A percentile compares a stretch with the other conserved stretches of the same genome.
phyloP scores from a whole-genome alignment of 179 eudicot genomes.

The Drosera spatulata region DNA sequence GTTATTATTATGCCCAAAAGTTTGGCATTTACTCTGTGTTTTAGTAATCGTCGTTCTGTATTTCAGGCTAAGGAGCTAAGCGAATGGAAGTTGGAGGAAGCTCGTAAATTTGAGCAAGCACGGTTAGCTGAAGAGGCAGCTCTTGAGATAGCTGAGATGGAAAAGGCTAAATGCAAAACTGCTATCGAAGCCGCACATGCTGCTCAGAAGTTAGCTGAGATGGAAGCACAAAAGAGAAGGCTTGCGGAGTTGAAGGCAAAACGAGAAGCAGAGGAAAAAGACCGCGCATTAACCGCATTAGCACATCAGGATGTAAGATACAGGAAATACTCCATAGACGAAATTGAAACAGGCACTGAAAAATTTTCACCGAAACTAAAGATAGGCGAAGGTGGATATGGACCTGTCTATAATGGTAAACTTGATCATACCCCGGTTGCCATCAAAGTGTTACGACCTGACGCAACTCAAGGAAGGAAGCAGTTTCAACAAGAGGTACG shows the following conservation, averaged over 20 bases:
- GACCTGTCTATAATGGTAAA: slow-evolving; percentile 31
- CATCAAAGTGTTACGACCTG: slow-evolving; percentile 35
- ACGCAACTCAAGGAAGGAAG: slow-evolving; percentile 41
- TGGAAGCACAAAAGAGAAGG: slow-evolving; percentile 30
- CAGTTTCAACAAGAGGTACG: slow-evolving; percentile 46
- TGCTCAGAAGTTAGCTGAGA: slow-evolving; percentile 28
- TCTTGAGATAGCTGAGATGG: slow-evolving; percentile 21
- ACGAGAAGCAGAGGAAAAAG: slow-evolving; percentile 25
- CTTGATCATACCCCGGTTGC: slow-evolving; percentile 45
- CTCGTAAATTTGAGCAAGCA: slow-evolving; percentile 18
- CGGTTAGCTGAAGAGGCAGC: slow-evolving; percentile 20
- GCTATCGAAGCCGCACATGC: slow-evolving; percentile 43
- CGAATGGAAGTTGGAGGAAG: slow-evolving; percentile 27
- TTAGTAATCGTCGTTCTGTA: no score
- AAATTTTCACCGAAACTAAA: slow-evolving; percentile 16
- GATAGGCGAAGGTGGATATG: slow-evolving; percentile 45
- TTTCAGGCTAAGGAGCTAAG: slow-evolving; percentile 33
- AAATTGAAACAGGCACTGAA: slow-evolving; percentile 30
- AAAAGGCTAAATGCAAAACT: slow-evolving; percentile 32
- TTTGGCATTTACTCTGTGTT: no score
- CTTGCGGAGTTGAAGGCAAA: slow-evolving; percentile 28
- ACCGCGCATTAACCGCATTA: slow-evolving; percentile 15
- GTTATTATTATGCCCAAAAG: no score
- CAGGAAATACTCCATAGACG: slow-evolving; percentile 33
- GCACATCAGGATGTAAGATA: slow-evolving; percentile 22